Evolutionary conservation across 2,329 filamentous ascomycete species (phyloP), one percentile per base, ranked within the genome.

Genomic region (Mariannaea elegans): DNA sequence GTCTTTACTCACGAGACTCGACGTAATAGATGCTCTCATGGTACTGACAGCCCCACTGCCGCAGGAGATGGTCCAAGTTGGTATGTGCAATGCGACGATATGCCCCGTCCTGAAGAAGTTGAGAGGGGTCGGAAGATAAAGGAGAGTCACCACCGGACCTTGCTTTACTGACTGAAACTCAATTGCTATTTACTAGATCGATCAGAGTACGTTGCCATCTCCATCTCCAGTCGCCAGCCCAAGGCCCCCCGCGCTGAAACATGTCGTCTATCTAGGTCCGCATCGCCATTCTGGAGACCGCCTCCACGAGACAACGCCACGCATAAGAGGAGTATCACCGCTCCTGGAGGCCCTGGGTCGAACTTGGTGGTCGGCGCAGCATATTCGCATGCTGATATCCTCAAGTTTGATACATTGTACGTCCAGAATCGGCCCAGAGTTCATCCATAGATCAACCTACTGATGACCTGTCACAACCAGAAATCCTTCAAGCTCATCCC

Each of bases 61-160:
- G 74, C 82, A 98, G 93, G 95, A 99, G 85, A 99, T 99, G 95
- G 92, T 97, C 71, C 94, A 99, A 90, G 94, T 99, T 83, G 94
- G 95, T 98, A 90, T 73, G 84, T 83, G 55, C 41, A 14, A 56
- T 46, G 24, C 47, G 57, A 38, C 9, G 27, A 53, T 48, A 48
- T 46, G 44, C 32, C 45, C 38, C 21, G 36, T 53, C 24, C 48
- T 47, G 34, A 49, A 41, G 42, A 34, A 39, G 44, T 60, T 53
- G 56, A 54, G 23, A 56, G 34, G 23, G 19, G 41, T 46, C 56
- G 18, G 27, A 18, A 23, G 42, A 54, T 51, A 32, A 34, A 55
- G 38, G 46, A 56, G 46, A 61, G 59, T 67, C 56, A 58, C 61
- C 38, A 51, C 21, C 45, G 64, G 56, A 57, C 21, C 23, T 10